A percentile compares a stretch with the other conserved stretches of the same genome.
Conservation (phyloP, 1,139 yeast species). For the Meyerozyma carpophila region DNA sequence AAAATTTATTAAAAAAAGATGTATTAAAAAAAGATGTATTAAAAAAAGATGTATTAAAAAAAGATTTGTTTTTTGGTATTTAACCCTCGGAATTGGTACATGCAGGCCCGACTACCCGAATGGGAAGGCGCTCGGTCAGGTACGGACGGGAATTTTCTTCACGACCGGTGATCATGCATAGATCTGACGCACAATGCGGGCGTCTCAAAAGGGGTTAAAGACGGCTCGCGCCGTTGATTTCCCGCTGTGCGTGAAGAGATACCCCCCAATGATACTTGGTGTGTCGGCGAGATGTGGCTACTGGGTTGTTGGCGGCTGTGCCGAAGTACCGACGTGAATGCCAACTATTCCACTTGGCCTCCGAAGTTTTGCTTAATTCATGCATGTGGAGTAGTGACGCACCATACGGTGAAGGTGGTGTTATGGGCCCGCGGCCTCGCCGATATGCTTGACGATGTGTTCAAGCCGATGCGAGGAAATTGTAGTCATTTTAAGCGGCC, state of each 20-base stretch:
- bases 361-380: too few species aligned
- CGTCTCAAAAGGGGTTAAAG: not conserved
- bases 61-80: too few species aligned
- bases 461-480: not conserved
- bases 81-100: not conserved
- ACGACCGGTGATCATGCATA: not conserved
- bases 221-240: not conserved
- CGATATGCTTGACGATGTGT: not conserved
- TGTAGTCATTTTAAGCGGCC: not conserved
- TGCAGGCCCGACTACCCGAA: not conserved
- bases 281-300: too few species aligned
- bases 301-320: too few species aligned
- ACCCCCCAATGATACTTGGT: too few species aligned
- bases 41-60: too few species aligned
- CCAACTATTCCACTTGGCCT: too few species aligned
- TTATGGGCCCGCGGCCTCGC: not conserved
- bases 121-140: not conserved
- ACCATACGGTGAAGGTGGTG: not conserved
- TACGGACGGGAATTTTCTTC: not conserved
- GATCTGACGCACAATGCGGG: not conserved
- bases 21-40: too few species aligned
- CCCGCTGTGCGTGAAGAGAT: not conserved
- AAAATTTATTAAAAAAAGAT: too few species aligned
- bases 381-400: not conserved
- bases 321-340: too few species aligned